Evolutionary conservation across 148 eudicot genomes (phyloP).

Genomic region (Diospyros kaki): DNA sequence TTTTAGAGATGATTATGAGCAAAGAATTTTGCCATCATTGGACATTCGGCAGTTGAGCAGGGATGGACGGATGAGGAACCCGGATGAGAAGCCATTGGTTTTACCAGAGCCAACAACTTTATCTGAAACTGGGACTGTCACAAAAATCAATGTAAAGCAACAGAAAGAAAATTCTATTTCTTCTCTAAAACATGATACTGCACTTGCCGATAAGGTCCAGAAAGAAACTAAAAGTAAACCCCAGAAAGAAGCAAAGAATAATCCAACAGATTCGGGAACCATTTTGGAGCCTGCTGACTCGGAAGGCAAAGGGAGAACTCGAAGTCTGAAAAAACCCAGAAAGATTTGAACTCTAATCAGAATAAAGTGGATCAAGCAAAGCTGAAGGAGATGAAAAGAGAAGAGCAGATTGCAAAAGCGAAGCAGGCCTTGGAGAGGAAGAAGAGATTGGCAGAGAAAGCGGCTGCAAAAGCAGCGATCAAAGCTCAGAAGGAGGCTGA

Average conservation of each 20-base stretch:
- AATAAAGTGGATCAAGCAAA: slow-evolving; percentile 48
- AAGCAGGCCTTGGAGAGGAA: slow-evolving; percentile 80
- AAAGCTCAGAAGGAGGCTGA: slow-evolving; percentile 94
- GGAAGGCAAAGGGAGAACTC: slow-evolving; percentile 36
- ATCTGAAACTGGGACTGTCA: slow-evolving; percentile 21
- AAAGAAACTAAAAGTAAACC: slow-evolving; percentile 22
- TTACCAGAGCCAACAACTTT: slow-evolving; percentile 30
- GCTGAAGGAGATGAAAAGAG: slow-evolving; percentile 66
- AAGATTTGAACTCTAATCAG: slow-evolving; percentile 23
- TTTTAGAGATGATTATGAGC: slow-evolving; percentile 75
- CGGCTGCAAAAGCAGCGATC: slow-evolving; percentile 77
- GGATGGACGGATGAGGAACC: slow-evolving; percentile 83
- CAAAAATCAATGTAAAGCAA: slow-evolving; percentile 36
- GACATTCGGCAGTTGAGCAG: slow-evolving; percentile 68
- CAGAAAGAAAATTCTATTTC: slow-evolving; percentile 41
- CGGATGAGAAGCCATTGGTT: slow-evolving; percentile 72
- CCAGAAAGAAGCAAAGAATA: slow-evolving; percentile 41
- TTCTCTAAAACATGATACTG: slow-evolving; percentile 18
- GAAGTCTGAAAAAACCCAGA: slow-evolving; percentile 36
- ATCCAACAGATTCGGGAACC: slow-evolving; percentile 25
- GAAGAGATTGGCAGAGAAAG: slow-evolving; percentile 83
- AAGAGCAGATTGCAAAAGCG: slow-evolving; percentile 77
- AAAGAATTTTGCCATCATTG: slow-evolving; percentile 58
- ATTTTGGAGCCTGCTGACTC: slow-evolving; percentile 24
- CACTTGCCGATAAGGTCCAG: slow-evolving; percentile 32